Conservation (phyloP, 1,284 basidiomycete genomes). For the Cryptococcus amylolentus region DNA sequence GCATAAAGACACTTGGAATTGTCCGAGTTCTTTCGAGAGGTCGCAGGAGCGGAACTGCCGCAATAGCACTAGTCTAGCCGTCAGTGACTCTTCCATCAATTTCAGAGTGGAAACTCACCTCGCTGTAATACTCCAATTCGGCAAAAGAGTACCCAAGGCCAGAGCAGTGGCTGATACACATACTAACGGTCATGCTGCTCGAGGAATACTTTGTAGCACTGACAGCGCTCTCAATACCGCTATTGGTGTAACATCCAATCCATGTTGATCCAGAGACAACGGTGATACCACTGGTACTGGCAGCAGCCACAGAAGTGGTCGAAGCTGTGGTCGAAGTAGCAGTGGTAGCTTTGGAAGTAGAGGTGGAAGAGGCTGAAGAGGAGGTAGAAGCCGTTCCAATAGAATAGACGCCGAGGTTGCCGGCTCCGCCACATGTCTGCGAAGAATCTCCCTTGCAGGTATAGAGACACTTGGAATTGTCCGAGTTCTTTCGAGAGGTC, state of each 20-base stretch:
- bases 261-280: background rate
- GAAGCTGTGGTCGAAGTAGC: constrained; percentile 4
- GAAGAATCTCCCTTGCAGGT: constrained; percentile 16
- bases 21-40: background rate
- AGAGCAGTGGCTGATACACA: constrained; percentile 20
- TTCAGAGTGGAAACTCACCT: constrained; percentile 11
- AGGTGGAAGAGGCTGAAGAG: constrained; percentile 8
- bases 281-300: background rate
- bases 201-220: constrained; percentile 7
- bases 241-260: no score
- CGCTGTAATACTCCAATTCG: constrained; percentile 20
- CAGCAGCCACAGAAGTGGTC: no score
- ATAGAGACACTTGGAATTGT: constrained; percentile 12
- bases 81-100: background rate
- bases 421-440: constrained; percentile 18
- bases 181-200: constrained; percentile 12
- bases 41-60: constrained; percentile 7
- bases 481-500: background rate
- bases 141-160: constrained; percentile 18
- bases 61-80: constrained; percentile 21
- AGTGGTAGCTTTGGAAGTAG: background rate
- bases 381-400: constrained; percentile 1
- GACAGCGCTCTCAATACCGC: constrained; percentile 2
- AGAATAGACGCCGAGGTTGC: constrained; percentile 26
- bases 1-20: constrained; percentile 11